Evolutionary conservation across 371 early-diverging fungal genomes (phyloP), one percentile per base, ranked within the genome.

Genomic region (Paraphysoderma sedebokerense): DNA sequence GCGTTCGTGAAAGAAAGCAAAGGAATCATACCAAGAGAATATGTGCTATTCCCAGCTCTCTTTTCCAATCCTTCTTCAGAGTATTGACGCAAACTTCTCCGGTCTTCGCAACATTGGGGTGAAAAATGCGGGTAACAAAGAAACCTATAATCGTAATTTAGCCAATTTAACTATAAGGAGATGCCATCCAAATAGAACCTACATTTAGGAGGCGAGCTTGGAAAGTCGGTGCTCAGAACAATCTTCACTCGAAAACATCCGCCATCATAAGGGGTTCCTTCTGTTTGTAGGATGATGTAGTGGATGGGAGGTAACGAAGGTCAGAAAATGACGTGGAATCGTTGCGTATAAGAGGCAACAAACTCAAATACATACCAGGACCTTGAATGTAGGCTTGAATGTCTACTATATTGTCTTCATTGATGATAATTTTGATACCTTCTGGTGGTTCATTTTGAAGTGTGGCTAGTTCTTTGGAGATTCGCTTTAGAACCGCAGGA

Each of bases 51-150:
- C 87, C 85, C 7, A 82, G 68, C 19, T 81, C 78, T 40, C 71
- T 64, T 49, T 82, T 79, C 92, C 93, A 91, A 58, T 91, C 91
- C 59, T 81, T 86, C 53, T 90, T 89, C 26, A 92, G 65, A 8
- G 90, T 87, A 58, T 76, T 85, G 24, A 91, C 88, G 59, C 93
- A 92, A 50, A 92, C 83, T 47, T 90, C 90, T 23, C 93, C 93
- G 22, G 59, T 55, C 22, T 65, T 54, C 5, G 88, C 76, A 0
- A 92, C 87, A 55, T 92, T 92, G 7, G 93, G 93, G 56, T 92
- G 92, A 52, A 87, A 92, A 8, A 91, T 87, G 57, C 84, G 86
- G 20, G 91, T 90, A 8, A 73, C 41, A 60, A 92, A 90, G 49
- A 61, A 66, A 28, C 84, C 81, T 66, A 48, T 28, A 27, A 13